Percentiles rank a stretch among this genome's conserved stretches.
These are phyloP conservation scores for Pseudotsuga menziesii DNA, from an alignment of 75 land plant species.

Conservation along the genomic window DNA sequence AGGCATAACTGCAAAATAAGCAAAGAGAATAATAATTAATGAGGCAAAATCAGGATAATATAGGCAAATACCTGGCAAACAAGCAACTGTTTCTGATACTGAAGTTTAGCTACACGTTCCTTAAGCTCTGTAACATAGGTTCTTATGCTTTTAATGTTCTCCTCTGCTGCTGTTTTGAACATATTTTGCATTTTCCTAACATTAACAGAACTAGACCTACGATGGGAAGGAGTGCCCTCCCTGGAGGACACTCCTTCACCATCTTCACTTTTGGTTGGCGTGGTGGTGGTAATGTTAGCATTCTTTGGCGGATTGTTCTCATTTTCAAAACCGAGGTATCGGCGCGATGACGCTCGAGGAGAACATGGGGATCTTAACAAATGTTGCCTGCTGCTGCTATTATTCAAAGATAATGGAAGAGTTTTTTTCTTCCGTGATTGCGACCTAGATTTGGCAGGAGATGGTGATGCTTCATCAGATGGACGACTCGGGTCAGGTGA, in stretches of 20 bases:
- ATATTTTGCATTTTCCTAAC: conserved; percentile 94
- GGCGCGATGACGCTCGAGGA: conserved; percentile 41
- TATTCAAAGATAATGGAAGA: conserved; percentile 38
- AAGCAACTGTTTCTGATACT: conserved; percentile 94
- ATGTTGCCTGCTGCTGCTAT: conserved; percentile 26
- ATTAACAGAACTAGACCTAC: conserved; percentile 88
- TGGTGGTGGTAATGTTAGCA: conserved; percentile 18
- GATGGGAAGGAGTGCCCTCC: conserved; percentile 60
- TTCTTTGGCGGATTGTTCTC: conserved; percentile 60
- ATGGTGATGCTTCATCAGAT: conserved; percentile 13
- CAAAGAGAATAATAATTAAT: neutral
- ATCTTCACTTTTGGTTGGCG: conserved; percentile 52
- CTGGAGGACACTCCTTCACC: conserved; percentile 59
- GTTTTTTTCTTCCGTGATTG: conserved; percentile 38
- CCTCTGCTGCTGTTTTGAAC: conserved; percentile 99
- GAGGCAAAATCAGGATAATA: neutral
- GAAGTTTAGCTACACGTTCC: conserved; percentile 96
- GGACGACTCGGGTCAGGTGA: conserved; percentile 35
- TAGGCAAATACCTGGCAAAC: conserved; percentile 82
- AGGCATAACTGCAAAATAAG: neutral
- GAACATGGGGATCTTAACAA: conserved; percentile 60
- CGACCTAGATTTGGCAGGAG: conserved; percentile 14
- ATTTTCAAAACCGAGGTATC: conserved; percentile 26
- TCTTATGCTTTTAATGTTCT: conserved; percentile 89
- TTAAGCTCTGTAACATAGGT: conserved; percentile 97